Percentiles rank a stretch among this genome's conserved stretches.
Conservation (phyloP, 1,284 basidiomycete genomes). For the Tranzscheliella williamsii region DNA sequence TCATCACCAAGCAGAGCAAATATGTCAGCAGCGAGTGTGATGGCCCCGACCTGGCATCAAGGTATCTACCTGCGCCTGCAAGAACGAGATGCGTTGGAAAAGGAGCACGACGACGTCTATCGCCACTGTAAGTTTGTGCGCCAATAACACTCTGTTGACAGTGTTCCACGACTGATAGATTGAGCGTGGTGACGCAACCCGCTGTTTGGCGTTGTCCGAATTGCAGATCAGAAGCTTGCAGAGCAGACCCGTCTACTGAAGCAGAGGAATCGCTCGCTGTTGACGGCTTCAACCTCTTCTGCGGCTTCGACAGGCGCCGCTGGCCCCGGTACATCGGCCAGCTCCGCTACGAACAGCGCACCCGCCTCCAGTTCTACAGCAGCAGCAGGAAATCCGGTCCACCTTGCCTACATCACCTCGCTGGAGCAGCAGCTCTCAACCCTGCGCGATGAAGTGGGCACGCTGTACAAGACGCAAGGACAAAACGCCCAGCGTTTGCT, state of each 20-base stretch:
- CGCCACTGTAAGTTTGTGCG: constrained; percentile 35
- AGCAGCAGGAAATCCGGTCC: constrained; percentile 70
- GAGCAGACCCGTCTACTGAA: constrained; percentile 33
- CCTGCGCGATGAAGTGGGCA: constrained; percentile 84
- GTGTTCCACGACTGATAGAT: too few relatives aligned
- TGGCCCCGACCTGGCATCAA: constrained; percentile 40
- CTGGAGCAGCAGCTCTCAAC: constrained; percentile 90
- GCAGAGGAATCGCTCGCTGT: constrained; percentile 37
- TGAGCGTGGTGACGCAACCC: too few relatives aligned
- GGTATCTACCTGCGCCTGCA: constrained; percentile 41
- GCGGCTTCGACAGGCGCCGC: constrained; percentile 1
- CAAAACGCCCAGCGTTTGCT: constrained; percentile 91
- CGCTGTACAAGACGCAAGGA: constrained; percentile 92
- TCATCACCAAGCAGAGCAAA: too few relatives aligned
- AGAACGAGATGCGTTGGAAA: constrained; percentile 45
- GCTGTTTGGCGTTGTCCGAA: not conserved
- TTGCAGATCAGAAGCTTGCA: constrained; percentile 37
- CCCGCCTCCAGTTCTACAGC: constrained; percentile 1
- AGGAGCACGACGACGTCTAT: constrained; percentile 39
- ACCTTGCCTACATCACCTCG: constrained; percentile 81
- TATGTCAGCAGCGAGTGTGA: too few relatives aligned
- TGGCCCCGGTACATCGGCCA: constrained; percentile 1
- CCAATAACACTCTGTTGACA: too few relatives aligned
- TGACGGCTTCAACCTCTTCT: constrained; percentile 19
- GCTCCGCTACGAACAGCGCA: not conserved